Evolutionary conservation across 2,329 filamentous ascomycete genomes (phyloP).

Genomic region (Juglanconis sp.): DNA sequence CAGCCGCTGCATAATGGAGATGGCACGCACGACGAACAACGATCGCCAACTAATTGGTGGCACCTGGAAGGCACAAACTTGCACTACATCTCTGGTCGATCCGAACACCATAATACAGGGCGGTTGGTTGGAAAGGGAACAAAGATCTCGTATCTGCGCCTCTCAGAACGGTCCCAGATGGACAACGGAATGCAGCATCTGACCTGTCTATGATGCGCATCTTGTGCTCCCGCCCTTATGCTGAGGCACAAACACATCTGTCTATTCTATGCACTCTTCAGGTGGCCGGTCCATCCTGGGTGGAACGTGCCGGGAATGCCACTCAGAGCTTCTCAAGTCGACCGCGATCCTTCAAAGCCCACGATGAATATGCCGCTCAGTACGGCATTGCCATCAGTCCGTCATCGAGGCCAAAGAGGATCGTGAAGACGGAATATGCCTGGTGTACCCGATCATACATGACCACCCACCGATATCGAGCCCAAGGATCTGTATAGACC

Average conservation of each 20-base stretch:
- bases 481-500: slow-evolving; percentile 9
- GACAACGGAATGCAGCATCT: slow-evolving; percentile 11
- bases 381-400: too few relatives aligned
- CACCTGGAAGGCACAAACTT: slow-evolving; percentile 15
- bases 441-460: slow-evolving; percentile 4
- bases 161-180: slow-evolving; percentile 2
- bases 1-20: neutral
- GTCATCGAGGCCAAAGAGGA: neutral
- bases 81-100: slow-evolving; percentile 12
- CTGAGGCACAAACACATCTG: slow-evolving; percentile 4
- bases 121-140: neutral
- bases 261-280: neutral
- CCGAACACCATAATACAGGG: neutral
- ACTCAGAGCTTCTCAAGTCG: neutral
- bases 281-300: neutral
- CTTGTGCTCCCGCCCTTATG: slow-evolving; percentile 2
- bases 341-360: too few relatives aligned
- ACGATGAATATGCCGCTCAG: too few relatives aligned
- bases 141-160: slow-evolving; percentile 16
- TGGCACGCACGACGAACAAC: slow-evolving; percentile 1
- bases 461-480: neutral
- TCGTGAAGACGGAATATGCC: slow-evolving; percentile 3
- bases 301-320: neutral
- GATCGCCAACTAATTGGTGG: slow-evolving; percentile 6
- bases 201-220: slow-evolving; percentile 2